phyloP scores from a whole-genome alignment of 345 rosid genomes.

The Gossypium mustelinum region DNA sequence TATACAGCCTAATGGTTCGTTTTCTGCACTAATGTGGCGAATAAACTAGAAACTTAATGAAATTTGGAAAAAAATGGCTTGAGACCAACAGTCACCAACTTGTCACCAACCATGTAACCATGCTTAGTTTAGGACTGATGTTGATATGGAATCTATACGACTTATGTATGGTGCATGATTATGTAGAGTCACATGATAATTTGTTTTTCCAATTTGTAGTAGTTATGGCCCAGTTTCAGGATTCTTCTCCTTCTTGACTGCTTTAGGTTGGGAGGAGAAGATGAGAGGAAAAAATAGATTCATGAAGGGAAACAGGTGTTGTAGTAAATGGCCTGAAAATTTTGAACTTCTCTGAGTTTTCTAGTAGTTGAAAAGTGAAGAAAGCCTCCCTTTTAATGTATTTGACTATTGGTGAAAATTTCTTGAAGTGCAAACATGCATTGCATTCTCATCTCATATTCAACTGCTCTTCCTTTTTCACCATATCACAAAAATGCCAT shows the following conservation, averaged over 20 bases:
- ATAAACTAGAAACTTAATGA: neutral
- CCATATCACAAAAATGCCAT: neutral
- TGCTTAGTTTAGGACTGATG: neutral
- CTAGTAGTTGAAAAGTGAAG: neutral
- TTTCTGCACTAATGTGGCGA: neutral
- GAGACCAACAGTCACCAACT: neutral
- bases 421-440: neutral
- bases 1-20: neutral
- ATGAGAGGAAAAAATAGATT: neutral
- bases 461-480: neutral
- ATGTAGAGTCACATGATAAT: neutral
- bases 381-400: neutral
- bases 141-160: neutral
- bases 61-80: neutral
- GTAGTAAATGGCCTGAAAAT: neutral
- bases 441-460: neutral
- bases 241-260: neutral
- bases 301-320: too few species aligned
- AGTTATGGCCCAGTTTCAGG: neutral
- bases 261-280: neutral
- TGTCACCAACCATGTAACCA: neutral
- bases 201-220: neutral
- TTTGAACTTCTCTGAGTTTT: neutral
- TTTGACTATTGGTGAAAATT: neutral
- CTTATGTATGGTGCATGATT: neutral